Evolutionary conservation across 352 stramenopile species (phyloP).

Genomic region (Phytophthora colocasiae): DNA sequence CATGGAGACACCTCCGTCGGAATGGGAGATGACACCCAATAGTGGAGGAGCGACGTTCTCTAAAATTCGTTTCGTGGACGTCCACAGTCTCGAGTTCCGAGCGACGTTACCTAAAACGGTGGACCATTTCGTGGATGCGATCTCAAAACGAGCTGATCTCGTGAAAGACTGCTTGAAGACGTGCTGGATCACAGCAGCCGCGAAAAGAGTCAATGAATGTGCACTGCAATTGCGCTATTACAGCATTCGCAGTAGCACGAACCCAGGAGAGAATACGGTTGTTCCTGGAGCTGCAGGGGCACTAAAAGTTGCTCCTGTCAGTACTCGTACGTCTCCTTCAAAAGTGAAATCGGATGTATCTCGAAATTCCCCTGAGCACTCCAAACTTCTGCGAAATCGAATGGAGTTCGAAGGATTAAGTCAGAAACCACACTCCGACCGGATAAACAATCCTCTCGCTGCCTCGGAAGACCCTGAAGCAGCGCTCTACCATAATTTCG

Average conservation of each 20-base stretch:
- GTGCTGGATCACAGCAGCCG: conserved; percentile 80
- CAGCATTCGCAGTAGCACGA: conserved; percentile 21
- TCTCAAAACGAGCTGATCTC: conserved; percentile 78
- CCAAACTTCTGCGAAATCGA: conserved; percentile 51
- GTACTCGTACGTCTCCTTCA: conserved; percentile 22
- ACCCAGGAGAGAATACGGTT: conserved; percentile 25
- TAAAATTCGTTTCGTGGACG: conserved; percentile 86
- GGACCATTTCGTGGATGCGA: conserved; percentile 86
- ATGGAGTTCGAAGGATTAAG: conserved; percentile 63
- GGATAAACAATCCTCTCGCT: conserved; percentile 5
- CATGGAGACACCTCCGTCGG: conserved; percentile 64
- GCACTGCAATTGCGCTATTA: conserved; percentile 47
- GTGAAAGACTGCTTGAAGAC: conserved; percentile 88
- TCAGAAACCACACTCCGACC: conserved; percentile 27
- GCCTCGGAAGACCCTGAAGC: conserved; percentile 52
- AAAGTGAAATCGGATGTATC: conserved; percentile 25
- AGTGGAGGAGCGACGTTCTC: conserved; percentile 55
- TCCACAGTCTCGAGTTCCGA: conserved; percentile 71
- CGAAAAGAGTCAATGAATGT: conserved; percentile 77
- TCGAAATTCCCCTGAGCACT: conserved; percentile 23
- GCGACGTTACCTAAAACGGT: conserved; percentile 78
- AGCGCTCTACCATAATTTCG: conserved; percentile 57
- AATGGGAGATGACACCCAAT: conserved; percentile 74
- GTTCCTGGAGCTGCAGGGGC: conserved; percentile 23
- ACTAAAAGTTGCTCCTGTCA: conserved; percentile 12